phyloP scores from a whole-genome alignment of 257 asterid genomes.

The Salvia miltiorrhiza region DNA sequence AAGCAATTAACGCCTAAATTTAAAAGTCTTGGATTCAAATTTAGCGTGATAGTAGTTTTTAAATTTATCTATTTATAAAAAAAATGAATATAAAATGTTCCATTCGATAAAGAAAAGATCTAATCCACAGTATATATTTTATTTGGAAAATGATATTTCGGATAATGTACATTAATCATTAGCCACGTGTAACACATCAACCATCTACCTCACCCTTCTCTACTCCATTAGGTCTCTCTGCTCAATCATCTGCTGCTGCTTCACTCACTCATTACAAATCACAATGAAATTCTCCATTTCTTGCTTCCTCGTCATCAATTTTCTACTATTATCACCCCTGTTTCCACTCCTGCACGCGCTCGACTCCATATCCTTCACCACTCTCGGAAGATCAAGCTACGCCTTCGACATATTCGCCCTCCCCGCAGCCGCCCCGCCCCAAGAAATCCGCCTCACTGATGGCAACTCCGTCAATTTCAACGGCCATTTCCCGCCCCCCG shows the following conservation, averaged over 20 bases:
- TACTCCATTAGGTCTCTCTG: too few relatives aligned
- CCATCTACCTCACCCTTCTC: background rate
- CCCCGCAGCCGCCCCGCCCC: constrained; percentile 24
- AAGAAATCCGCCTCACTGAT: constrained; percentile 64
- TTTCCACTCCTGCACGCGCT: background rate
- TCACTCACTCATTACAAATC: background rate
- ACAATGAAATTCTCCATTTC: constrained; percentile 30
- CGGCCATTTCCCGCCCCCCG: constrained; percentile 57
- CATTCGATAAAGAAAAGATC: too few relatives aligned
- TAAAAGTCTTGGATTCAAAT: too few relatives aligned
- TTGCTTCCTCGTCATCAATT: constrained; percentile 14
- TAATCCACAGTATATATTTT: too few relatives aligned
- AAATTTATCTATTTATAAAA: too few relatives aligned
- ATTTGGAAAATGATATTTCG: background rate
- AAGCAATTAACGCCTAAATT: too few relatives aligned
- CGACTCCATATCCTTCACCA: constrained; percentile 50
- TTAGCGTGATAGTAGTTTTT: too few relatives aligned
- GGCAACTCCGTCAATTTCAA: constrained; percentile 76
- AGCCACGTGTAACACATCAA: background rate
- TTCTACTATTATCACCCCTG: background rate
- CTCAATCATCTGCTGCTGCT: too few relatives aligned
- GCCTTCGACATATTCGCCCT: constrained; percentile 68
- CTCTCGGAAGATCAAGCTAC: constrained; percentile 66
- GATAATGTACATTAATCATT: background rate
- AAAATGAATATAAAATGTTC: too few relatives aligned